Base-by-base conservation (phyloP, 331 rosid species). In the Pyrus hybrid region DNA sequence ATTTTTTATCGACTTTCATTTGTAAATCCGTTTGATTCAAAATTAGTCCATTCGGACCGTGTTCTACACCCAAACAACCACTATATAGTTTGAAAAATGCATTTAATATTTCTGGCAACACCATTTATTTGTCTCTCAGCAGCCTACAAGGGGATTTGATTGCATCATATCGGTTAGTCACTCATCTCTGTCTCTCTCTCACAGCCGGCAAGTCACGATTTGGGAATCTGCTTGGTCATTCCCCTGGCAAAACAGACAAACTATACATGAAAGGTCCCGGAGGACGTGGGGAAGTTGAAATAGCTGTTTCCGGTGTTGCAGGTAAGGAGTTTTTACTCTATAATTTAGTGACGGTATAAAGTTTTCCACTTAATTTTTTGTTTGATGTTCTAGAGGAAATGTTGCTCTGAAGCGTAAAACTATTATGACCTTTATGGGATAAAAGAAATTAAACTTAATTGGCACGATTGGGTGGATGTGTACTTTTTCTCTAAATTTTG, bases 231-330 rank as follows among this genome's bases (percentile, higher is more conserved):
- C 77, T 83, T 32, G 90, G 93, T 71, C 86, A 89, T 73, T 86
- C 85, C 77, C 79, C 89, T 47, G 91, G 96, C 4, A 95, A 92
- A 89, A 82, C 91, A 76, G 97, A 95, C 80, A 88, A 90, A 86
- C 89, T 92, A 41, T 95, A 90, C 89, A 95, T 95, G 99, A 95
- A 84, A 88, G 99, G 99, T 77, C 99, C 99, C 14, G 99, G 96
- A 76, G 99, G 99, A 71, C 88, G 93, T 20, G 97, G 99, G 47
- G 99, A 95, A 84, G 97, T 95, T 90, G 99, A 95, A 87, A 97
- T 92, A 71, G 99, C 99, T 53, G 99, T 95, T 85, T 95, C 99
- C 45, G 91, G 99, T 76, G 97, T 95, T 77, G 86, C 79, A 81
- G 99, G 97, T 90, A 68, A 68, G 82, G 41, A 53, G 67, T 54